These are phyloP conservation scores for Apiospora saccharicola DNA, from an alignment of 2,329 filamentous ascomycete species.

Conservation along the genomic window DNA sequence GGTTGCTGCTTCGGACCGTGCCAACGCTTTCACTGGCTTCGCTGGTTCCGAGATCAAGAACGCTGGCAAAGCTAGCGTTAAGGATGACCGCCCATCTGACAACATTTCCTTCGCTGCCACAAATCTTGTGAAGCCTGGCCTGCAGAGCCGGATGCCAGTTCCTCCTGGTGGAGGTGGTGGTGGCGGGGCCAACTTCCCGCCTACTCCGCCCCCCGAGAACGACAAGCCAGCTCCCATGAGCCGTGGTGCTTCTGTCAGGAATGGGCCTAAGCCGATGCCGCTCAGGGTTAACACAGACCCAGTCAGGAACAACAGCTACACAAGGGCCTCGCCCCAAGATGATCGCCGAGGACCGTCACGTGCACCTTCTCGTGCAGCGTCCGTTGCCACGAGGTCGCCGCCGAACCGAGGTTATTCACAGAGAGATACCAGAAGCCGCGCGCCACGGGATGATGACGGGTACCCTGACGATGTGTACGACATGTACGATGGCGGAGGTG, in stretches of 20 bases:
- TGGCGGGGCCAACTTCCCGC: constrained; percentile 69
- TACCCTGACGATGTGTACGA: constrained; percentile 77
- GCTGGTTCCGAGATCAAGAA: constrained; percentile 81
- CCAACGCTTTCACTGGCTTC: constrained; percentile 84
- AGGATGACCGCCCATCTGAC: constrained; percentile 83
- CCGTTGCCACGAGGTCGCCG: constrained; percentile 45
- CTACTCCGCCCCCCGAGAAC: constrained; percentile 95
- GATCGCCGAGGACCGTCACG: constrained; percentile 44
- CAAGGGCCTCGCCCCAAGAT: constrained; percentile 58
- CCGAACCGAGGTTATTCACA: constrained; percentile 54
- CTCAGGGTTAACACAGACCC: constrained; percentile 68
- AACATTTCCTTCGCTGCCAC: constrained; percentile 91
- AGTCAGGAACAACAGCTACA: constrained; percentile 58
- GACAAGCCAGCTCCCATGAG: constrained; percentile 66
- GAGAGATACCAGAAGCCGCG: constrained; percentile 46
- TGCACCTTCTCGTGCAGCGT: constrained; percentile 49
- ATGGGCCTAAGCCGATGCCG: constrained; percentile 66
- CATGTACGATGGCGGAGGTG: constrained; percentile 57
- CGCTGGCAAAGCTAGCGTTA: constrained; percentile 61
- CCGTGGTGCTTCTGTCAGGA: constrained; percentile 67
- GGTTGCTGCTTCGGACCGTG: constrained; percentile 84
- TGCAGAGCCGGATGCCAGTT: constrained; percentile 81
- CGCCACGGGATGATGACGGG: constrained; percentile 63
- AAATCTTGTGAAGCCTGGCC: constrained; percentile 87
- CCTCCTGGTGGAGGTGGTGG: constrained; percentile 65